phyloP scores from a whole-genome alignment of 2,329 filamentous ascomycete genomes.

The Aurifilum marmelostoma region DNA sequence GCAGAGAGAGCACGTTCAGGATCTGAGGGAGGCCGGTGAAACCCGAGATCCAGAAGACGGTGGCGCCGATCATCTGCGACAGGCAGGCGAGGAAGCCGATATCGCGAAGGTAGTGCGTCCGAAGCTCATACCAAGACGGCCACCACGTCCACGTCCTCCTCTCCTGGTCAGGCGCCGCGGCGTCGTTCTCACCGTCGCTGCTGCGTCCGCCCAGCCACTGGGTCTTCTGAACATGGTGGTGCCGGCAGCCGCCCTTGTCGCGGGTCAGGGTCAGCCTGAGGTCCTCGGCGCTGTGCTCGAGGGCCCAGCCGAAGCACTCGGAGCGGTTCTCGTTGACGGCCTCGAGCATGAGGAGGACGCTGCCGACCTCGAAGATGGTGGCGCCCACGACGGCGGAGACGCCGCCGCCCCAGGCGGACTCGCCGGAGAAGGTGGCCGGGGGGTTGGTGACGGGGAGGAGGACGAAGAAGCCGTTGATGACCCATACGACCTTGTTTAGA shows the following conservation, averaged over 20 bases:
- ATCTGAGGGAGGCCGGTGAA: slow-evolving; percentile 64
- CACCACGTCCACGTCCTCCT: slow-evolving; percentile 59
- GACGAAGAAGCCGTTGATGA: slow-evolving; percentile 65
- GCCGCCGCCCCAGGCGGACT: slow-evolving; percentile 59
- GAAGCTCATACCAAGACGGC: slow-evolving; percentile 59
- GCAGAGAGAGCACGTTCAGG: slow-evolving; percentile 49
- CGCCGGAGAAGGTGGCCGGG: slow-evolving; percentile 55
- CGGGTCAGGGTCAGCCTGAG: slow-evolving; percentile 6
- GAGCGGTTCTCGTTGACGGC: slow-evolving; percentile 68
- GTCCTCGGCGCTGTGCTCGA: slow-evolving; percentile 48
- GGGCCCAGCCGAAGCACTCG: slow-evolving; percentile 71
- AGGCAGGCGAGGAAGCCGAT: slow-evolving; percentile 65
- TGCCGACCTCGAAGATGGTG: slow-evolving; percentile 67
- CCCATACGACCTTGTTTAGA: slow-evolving; percentile 47
- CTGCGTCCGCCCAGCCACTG: slow-evolving; percentile 14
- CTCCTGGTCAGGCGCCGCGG: background rate
- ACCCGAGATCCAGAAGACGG: slow-evolving; percentile 67
- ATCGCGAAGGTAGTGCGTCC: slow-evolving; percentile 62
- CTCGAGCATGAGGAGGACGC: slow-evolving; percentile 65
- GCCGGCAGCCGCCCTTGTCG: slow-evolving; percentile 26
- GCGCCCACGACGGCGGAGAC: slow-evolving; percentile 69
- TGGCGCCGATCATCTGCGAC: slow-evolving; percentile 60
- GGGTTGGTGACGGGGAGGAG: slow-evolving; percentile 62
- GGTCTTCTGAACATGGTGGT: slow-evolving; percentile 31
- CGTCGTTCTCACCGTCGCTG: background rate